Evolutionary conservation across 768 basidiomycete species (phyloP).

Genomic region (Trichaptum fuscoviolaceum): DNA sequence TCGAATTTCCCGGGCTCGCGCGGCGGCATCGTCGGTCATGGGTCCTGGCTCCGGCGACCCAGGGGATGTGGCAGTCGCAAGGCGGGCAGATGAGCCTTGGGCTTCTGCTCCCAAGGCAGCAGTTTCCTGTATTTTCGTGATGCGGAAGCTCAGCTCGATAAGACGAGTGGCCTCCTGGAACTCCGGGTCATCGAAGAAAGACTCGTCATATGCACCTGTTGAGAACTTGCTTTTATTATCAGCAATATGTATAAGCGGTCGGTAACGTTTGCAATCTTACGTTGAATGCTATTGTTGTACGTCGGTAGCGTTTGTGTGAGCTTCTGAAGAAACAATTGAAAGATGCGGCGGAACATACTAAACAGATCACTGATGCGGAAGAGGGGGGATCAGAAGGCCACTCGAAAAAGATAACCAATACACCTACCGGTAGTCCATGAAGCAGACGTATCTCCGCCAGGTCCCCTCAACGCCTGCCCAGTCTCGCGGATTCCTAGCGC

Average conservation of each 20-base stretch:
- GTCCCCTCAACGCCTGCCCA: conserved; percentile 75
- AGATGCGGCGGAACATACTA: conserved; percentile 25
- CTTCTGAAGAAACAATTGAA: conserved; percentile 4
- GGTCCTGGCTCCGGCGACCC: conserved; percentile 17
- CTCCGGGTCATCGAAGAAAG: conserved; percentile 46
- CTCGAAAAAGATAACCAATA: background rate
- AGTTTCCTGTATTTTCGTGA: conserved; percentile 32
- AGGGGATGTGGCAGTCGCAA: conserved; percentile 16
- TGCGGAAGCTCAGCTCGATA: conserved; percentile 48
- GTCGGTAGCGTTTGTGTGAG: conserved; percentile 11
- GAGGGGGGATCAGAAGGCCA: background rate
- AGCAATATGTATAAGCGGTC: conserved; percentile 11
- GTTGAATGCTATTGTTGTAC: conserved; percentile 21
- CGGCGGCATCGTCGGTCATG: conserved; percentile 10
- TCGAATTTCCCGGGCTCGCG: background rate
- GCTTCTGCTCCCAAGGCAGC: conserved; percentile 15
- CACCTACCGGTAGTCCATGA: conserved; percentile 69
- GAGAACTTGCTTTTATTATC: conserved; percentile 9
- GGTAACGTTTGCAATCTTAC: conserved; percentile 15
- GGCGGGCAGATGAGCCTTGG: conserved; percentile 7
- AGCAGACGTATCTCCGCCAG: conserved; percentile 73
- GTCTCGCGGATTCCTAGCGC: conserved; percentile 34
- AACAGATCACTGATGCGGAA: conserved; percentile 35
- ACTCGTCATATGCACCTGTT: conserved; percentile 31
- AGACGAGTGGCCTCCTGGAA: conserved; percentile 65